Evolutionary conservation across 768 basidiomycete genomes (phyloP), one percentile per base, ranked within the genome.

Genomic region (Naganishia vishniacii): DNA sequence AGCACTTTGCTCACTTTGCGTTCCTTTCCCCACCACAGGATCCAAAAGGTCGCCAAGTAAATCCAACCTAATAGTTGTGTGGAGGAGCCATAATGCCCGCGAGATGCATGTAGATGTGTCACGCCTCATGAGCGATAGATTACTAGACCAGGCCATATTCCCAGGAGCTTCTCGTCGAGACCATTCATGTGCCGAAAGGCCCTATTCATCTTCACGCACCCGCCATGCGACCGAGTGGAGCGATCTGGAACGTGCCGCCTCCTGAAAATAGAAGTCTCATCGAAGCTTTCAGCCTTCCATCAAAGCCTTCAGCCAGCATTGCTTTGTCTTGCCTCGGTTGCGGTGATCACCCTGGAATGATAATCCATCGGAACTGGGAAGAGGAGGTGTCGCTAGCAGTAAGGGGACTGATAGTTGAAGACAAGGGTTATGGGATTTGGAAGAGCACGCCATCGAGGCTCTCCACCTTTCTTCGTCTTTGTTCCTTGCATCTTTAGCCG

Each of bases 41-140:
- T 63, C 62, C 62, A 63, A 46, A 63, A 63, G 62, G 49, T 63
- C n/a, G 40, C 62, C 48, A 63, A 63, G 62, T 63, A 63, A 56
- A 62, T 56, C 16, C 37, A 56, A 20, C 20, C 37, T 23, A 20
- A 34, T 20, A 23, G 53, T 37, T 40, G 34, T 20, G 34, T 37
- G 15, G 34, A 25, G 32, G 53, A 40, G 32, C 20, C 32, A 56
- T 56, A 56, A 25, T 34, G 32, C 23, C n/a, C 37, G 37, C 32
- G 31, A n/a, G 32, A 12, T n/a, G 25, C 48, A 32, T 28, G 48
- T 31, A 31, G 48, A 29, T 49, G 48, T 44, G 42, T 44, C 42
- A 15, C 11, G 29, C 11, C 15, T 13, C 25, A 37, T 53, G 28
- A 34, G 20, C 29, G 51, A 53, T 53, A 53, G 51, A 53, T 34